These are phyloP conservation scores for Nicotiana benthamiana DNA, from an alignment of 257 asterid species.

Conservation along the genomic window DNA sequence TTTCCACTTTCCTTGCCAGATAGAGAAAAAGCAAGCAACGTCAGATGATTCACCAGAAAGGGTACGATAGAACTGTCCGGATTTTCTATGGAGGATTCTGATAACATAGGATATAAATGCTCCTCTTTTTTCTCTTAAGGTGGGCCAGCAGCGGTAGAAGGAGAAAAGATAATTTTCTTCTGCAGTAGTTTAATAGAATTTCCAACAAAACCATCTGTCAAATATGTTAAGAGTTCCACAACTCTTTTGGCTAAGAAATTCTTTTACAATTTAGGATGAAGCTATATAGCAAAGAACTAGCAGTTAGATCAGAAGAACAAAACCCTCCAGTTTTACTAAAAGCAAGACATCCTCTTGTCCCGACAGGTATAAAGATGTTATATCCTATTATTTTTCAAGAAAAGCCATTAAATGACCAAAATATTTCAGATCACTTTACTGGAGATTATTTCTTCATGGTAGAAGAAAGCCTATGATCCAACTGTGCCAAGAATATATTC, in stretches of 20 bases:
- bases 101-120: not conserved
- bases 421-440: conserved; percentile 3
- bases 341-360: not conserved
- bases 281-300: not conserved
- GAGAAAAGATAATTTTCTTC: not conserved
- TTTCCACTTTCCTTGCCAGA: not conserved
- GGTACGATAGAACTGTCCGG: not conserved
- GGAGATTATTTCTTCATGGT: not conserved
- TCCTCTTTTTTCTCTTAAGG: not conserved
- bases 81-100: too few relatives aligned
- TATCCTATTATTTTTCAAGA: not conserved
- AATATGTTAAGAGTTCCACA: not conserved
- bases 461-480: not conserved
- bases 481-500: not conserved
- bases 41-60: not conserved
- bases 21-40: not conserved
- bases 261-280: not conserved
- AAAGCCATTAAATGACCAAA: not conserved
- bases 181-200: not conserved
- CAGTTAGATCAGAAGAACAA: not conserved
- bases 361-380: not conserved
- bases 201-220: not conserved
- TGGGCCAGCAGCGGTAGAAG: not conserved
- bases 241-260: not conserved
- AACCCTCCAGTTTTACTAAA: not conserved